Percentiles rank a stretch among this genome's conserved stretches.
phyloP scores from a whole-genome alignment of 768 basidiomycete species.

The Tephrocybe sp. region DNA sequence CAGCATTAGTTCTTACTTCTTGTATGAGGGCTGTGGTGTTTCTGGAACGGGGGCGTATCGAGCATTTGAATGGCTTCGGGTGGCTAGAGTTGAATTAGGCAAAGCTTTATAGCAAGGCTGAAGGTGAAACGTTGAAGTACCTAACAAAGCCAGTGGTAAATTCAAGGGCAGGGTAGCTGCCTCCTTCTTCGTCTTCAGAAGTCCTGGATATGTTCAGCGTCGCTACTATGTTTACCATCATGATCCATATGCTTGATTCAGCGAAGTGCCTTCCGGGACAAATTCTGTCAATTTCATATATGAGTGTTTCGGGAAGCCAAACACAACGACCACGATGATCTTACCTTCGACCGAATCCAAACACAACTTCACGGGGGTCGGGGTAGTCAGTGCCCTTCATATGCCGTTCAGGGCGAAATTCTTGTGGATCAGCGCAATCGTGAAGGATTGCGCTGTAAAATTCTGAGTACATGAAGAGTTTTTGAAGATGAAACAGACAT shows the following conservation, averaged over 20 bases:
- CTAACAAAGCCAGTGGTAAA: constrained; percentile 45
- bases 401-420: constrained; percentile 52
- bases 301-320: not conserved
- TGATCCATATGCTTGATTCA: constrained; percentile 44
- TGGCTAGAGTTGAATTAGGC: constrained; percentile 36
- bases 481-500: constrained; percentile 12
- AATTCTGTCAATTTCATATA: constrained; percentile 27
- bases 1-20: constrained; percentile 22
- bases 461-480: not conserved
- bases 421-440: constrained; percentile 42
- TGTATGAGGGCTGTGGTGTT: constrained; percentile 27
- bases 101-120: not conserved
- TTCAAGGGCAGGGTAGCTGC: constrained; percentile 33
- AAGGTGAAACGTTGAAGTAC: constrained; percentile 25
- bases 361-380: constrained; percentile 48
- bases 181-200: constrained; percentile 39
- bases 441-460: constrained; percentile 38
- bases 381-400: constrained; percentile 33
- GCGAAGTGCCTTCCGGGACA: constrained; percentile 58
- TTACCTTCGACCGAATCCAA: constrained; percentile 58
- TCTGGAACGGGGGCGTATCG: constrained; percentile 42
- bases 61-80: constrained; percentile 47
- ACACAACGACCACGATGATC: constrained; percentile 2
- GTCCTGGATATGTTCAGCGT: constrained; percentile 43
- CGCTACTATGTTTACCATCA: constrained; percentile 42